A percentile compares a stretch with the other conserved stretches of the same genome.
Evolutionary conservation across 208 protist species (phyloP).

Genomic region (Leishmania lainsoni): DNA sequence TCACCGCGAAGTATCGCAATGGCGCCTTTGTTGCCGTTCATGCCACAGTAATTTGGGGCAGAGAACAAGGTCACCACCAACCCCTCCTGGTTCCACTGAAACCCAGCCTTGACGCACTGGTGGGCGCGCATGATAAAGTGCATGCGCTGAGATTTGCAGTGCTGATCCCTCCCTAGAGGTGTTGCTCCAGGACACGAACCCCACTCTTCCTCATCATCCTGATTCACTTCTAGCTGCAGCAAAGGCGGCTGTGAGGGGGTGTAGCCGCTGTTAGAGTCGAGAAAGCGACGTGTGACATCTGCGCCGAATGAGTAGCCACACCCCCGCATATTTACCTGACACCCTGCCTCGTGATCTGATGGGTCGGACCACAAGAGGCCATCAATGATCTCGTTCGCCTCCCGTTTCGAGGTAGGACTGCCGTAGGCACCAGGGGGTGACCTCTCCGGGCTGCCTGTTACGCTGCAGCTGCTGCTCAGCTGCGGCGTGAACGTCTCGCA

Average conservation of each 20-base stretch:
- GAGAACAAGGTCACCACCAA: slow-evolving; percentile 81
- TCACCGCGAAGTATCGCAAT: slow-evolving; percentile 63
- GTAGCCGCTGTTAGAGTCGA: slow-evolving; percentile 65
- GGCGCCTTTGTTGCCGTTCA: slow-evolving; percentile 72
- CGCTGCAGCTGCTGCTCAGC: slow-evolving; percentile 20
- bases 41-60: slow-evolving; percentile 87
- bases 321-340: slow-evolving; percentile 57
- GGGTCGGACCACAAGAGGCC: slow-evolving; percentile 99
- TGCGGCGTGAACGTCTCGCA: slow-evolving; percentile 23
- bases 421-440: slow-evolving; percentile 13
- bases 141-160: slow-evolving; percentile 44
- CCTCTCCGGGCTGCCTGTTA: slow-evolving; percentile 22
- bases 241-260: slow-evolving; percentile 27
- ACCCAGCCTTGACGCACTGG: slow-evolving; percentile 93
- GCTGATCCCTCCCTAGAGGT: not conserved
- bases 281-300: slow-evolving; percentile 72
- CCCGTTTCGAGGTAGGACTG: slow-evolving; percentile 11
- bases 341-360: slow-evolving; percentile 78
- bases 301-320: slow-evolving; percentile 80
- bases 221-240: slow-evolving; percentile 4
- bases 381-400: slow-evolving; percentile 94
- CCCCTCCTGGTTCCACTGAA: slow-evolving; percentile 41
- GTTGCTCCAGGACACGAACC: not conserved
- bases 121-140: slow-evolving; percentile 95
- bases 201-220: not conserved